These are phyloP conservation scores for Yarrowia yakushimensis DNA, from an alignment of 805 yeast species.

Conservation along the genomic window DNA sequence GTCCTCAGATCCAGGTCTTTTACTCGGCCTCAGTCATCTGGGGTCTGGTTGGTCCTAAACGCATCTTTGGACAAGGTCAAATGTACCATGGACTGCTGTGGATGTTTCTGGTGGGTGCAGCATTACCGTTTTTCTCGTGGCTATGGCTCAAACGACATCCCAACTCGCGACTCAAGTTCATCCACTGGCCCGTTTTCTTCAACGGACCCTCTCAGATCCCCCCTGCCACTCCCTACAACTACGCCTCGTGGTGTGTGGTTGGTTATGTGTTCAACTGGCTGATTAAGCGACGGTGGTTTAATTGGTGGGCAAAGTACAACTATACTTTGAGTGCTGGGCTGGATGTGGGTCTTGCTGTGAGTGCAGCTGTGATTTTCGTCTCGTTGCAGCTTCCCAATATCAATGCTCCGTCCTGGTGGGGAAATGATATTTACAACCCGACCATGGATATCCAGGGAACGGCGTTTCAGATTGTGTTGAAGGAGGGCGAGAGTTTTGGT, in stretches of 20 bases:
- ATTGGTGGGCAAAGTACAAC: conserved; percentile 78
- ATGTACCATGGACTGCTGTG: conserved; percentile 53
- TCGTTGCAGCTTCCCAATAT: conserved; percentile 46
- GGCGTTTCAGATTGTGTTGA: conserved; percentile 4
- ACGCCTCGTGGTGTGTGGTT: conserved; percentile 52
- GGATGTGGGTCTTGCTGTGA: conserved; percentile 63
- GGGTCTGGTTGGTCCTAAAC: conserved; percentile 64
- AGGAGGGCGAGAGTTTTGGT: conserved; percentile 19
- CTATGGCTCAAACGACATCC: conserved; percentile 41
- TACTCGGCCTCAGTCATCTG: conserved; percentile 58
- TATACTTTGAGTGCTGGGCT: conserved; percentile 63
- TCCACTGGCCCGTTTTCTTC: conserved; percentile 69
- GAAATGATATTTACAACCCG: conserved; percentile 40
- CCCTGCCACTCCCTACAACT: conserved; percentile 70
- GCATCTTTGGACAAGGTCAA: conserved; percentile 49
- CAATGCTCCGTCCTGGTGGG: conserved; percentile 60
- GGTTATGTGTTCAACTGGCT: conserved; percentile 57
- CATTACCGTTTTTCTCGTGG: conserved; percentile 45
- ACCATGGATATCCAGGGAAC: neutral
- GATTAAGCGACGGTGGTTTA: conserved; percentile 51
- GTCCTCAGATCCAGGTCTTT: conserved; percentile 47
- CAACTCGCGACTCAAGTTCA: conserved; percentile 42
- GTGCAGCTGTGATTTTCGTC: conserved; percentile 56
- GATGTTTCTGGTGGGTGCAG: conserved; percentile 58
- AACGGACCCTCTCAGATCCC: conserved; percentile 61